Evolutionary conservation across 495 filamentous ascomycete genomes (phyloP).

Genomic region (Haplographium delicatum): DNA sequence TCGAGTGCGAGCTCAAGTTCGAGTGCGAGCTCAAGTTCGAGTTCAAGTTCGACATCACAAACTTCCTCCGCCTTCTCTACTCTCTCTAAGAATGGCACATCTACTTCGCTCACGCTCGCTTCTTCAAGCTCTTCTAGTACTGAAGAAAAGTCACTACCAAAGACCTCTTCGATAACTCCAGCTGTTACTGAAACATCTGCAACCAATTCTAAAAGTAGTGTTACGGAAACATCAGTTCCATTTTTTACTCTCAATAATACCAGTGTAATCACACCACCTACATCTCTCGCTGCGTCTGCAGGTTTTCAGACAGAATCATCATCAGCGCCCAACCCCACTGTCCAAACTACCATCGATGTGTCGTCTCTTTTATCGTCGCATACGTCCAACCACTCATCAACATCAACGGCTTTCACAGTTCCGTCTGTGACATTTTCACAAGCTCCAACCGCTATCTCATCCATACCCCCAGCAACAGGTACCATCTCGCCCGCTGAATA

Average conservation of each 20-base stretch:
- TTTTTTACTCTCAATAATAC: conserved; percentile 15
- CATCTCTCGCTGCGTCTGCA: conserved; percentile 1
- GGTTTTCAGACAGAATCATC: conserved; percentile 7
- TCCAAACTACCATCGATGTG: not conserved
- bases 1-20: not conserved
- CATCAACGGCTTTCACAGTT: not conserved
- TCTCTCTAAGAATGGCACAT: too few species aligned
- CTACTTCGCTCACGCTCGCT: too few species aligned
- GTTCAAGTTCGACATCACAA: conserved; percentile 4
- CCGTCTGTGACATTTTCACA: not conserved
- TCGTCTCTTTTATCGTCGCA: too few species aligned
- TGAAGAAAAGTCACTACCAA: too few species aligned
- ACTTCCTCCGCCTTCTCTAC: not conserved
- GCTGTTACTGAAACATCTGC: too few species aligned
- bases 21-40: not conserved
- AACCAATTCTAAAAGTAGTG: too few species aligned
- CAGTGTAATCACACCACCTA: conserved; percentile 2
- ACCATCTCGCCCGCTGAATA: conserved; percentile 10
- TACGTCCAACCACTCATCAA: not conserved
- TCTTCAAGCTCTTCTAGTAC: too few species aligned
- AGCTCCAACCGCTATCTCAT: conserved; percentile 2
- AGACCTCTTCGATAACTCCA: too few species aligned
- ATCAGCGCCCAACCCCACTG: not conserved
- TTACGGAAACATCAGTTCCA: not conserved
- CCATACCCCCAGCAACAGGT: conserved; percentile 1